Evolutionary conservation across 2,329 filamentous ascomycete genomes (phyloP).

Genomic region (Exophiala bonariae): DNA sequence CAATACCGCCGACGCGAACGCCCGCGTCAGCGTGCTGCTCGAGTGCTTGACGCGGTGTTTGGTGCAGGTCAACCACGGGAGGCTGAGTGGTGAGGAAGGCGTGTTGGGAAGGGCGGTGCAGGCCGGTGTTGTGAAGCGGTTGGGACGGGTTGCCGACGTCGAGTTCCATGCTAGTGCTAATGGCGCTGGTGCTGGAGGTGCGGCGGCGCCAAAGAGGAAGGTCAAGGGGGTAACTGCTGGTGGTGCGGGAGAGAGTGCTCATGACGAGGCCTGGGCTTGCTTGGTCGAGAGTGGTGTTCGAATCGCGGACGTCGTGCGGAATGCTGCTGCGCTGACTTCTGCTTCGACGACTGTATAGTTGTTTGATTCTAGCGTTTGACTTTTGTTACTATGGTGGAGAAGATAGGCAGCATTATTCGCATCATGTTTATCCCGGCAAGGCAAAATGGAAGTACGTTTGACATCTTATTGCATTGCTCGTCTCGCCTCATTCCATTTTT

Average conservation of each 20-base stretch:
- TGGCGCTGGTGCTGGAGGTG: not conserved
- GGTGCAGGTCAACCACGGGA: slow-evolving; percentile 30
- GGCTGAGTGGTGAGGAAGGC: slow-evolving; percentile 34
- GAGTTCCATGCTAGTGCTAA: not conserved
- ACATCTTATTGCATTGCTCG: not conserved
- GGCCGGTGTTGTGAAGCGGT: slow-evolving; percentile 53
- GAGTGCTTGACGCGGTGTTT: slow-evolving; percentile 64
- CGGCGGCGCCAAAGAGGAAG: not conserved
- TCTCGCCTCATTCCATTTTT: too few relatives aligned
- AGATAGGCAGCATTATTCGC: too few relatives aligned
- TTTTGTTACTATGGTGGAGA: too few relatives aligned
- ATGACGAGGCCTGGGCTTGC: slow-evolving; percentile 39
- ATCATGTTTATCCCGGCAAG: too few relatives aligned
- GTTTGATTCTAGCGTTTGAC: too few relatives aligned
- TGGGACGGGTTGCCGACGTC: slow-evolving; percentile 40
- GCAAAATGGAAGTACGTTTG: too few relatives aligned
- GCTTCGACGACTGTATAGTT: too few relatives aligned
- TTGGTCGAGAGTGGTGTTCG: slow-evolving; percentile 43
- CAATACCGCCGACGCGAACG: slow-evolving; percentile 64
- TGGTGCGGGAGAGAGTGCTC: slow-evolving; percentile 37
- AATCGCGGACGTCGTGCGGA: slow-evolving; percentile 35
- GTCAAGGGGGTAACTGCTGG: not conserved
- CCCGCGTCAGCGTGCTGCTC: slow-evolving; percentile 68
- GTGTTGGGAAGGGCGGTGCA: slow-evolving; percentile 49
- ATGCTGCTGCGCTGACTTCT: too few relatives aligned